Conservation (phyloP, 129 eudicot species). For the Lactuca sativa region DNA sequence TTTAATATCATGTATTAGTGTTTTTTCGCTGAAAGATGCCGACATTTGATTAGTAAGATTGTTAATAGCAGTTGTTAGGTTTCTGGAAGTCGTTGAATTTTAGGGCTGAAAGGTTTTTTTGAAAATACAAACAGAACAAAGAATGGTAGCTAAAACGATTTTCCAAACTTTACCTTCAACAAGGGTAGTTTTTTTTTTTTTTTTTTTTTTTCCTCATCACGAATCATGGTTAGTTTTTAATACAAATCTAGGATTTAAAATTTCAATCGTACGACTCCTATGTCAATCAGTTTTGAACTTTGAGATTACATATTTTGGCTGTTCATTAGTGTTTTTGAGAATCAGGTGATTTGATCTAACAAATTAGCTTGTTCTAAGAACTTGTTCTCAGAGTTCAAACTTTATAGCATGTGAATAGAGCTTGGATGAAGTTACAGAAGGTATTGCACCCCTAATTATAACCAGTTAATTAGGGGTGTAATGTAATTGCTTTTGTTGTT, state of each 20-base stretch:
- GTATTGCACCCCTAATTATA: background rate
- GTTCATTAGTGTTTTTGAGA: background rate
- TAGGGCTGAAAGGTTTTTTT: background rate
- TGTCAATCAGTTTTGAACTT: background rate
- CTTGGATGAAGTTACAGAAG: background rate
- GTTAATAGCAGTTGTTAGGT: background rate
- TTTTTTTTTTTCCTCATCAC: too few species aligned
- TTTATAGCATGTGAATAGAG: too few species aligned
- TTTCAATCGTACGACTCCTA: background rate
- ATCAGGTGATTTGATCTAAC: background rate
- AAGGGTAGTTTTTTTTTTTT: too few species aligned
- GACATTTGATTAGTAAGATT: conserved; percentile 10
- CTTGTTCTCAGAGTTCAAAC: background rate
- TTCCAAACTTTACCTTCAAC: too few species aligned
- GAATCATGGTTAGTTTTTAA: background rate
- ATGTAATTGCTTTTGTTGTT: background rate
- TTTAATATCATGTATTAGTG: background rate
- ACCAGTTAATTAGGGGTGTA: background rate
- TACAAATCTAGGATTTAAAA: background rate
- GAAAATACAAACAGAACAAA: background rate
- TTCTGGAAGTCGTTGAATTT: background rate
- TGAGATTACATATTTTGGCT: background rate
- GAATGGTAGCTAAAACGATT: background rate
- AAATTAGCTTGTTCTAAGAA: background rate
- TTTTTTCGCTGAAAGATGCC: background rate